Evolutionary conservation across 805 yeast species (phyloP), one percentile per base, ranked within the genome.

Genomic region (Saturnispora sanitii): DNA sequence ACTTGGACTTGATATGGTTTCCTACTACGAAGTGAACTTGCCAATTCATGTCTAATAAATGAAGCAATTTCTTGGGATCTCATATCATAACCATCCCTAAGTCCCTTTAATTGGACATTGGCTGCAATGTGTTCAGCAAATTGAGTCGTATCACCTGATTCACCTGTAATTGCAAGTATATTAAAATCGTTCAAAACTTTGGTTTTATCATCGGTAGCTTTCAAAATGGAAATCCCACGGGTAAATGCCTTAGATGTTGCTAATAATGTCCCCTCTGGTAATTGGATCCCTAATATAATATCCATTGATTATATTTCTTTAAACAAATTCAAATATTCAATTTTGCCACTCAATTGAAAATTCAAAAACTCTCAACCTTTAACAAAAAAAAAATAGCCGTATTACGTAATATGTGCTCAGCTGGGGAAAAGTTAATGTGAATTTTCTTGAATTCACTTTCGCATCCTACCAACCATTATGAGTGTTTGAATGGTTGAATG

Each of bases 161-260:
- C 98, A 43, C 98, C 98, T 2, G 94, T 81, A 65, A 66, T 88
- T 33, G 96, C 95, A 67, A 92, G 71, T 51, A 88, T 66, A 40
- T 83, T 74, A 57, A 82, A 90, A 29, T 77, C 71, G 51, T 84
- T 84, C 52, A 90, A 69, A 23, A 61, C 63, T 49, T 88, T 66
- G 8, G 94, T 84, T 65, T 86, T 86, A 62, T 81, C 87, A 61
- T 86, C 96, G 37, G 72, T 68, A 39, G 75, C 77, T 55, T 84
- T 84, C 50, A 86, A 64, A 38, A 86, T 73, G 12, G 94, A 80
- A 41, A 87, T 82, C 42, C 96, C 95, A 51, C 98, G 75, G 8
- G 95, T 84, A 43, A 81, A 84, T 4, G 96, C 95, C 60, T 82
- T 85, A 9, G 96, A 87, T n/a, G 97, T 84, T 55, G 96, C 95